Conservation (phyloP, 2,329 filamentous ascomycete species). For the Trichoderma gracile region DNA sequence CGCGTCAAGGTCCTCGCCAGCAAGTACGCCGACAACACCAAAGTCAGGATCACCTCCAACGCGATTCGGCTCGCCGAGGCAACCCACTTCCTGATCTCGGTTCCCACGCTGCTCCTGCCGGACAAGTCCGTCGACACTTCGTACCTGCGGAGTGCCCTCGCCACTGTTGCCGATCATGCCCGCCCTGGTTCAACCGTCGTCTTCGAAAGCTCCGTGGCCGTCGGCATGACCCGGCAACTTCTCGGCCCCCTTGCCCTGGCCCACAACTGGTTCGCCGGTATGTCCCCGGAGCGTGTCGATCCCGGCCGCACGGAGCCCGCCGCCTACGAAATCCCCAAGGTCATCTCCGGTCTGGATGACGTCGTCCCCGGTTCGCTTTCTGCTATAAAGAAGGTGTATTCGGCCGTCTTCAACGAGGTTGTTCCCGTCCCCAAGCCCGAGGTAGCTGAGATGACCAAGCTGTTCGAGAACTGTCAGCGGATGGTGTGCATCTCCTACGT, state of each 20-base stretch:
- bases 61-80: conserved; percentile 43
- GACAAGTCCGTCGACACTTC: conserved; percentile 52
- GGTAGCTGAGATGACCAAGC: conserved; percentile 59
- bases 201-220: conserved; percentile 55
- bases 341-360: conserved; percentile 54
- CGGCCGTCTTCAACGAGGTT: conserved; percentile 48
- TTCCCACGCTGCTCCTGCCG: conserved; percentile 51
- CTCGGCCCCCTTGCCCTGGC: conserved; percentile 48
- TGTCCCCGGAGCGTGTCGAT: conserved; percentile 57
- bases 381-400: conserved; percentile 48
- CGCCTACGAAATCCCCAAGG: conserved; percentile 50
- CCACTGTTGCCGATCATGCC: conserved; percentile 44
- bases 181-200: conserved; percentile 50
- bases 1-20: conserved; percentile 41
- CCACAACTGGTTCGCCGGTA: conserved; percentile 48
- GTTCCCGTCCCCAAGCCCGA: conserved; percentile 54
- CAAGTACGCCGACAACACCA: conserved; percentile 33
- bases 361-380: conserved; percentile 47
- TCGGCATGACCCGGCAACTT: conserved; percentile 55
- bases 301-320: conserved; percentile 48
- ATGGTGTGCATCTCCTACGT: conserved; percentile 57
- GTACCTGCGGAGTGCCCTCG: conserved; percentile 47
- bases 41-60: conserved; percentile 43
- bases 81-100: conserved; percentile 55
- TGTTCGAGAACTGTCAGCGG: conserved; percentile 60